Evolutionary conservation across 2,329 filamentous ascomycete species (phyloP).

Genomic region (Pseudogymnoascus sp.): DNA sequence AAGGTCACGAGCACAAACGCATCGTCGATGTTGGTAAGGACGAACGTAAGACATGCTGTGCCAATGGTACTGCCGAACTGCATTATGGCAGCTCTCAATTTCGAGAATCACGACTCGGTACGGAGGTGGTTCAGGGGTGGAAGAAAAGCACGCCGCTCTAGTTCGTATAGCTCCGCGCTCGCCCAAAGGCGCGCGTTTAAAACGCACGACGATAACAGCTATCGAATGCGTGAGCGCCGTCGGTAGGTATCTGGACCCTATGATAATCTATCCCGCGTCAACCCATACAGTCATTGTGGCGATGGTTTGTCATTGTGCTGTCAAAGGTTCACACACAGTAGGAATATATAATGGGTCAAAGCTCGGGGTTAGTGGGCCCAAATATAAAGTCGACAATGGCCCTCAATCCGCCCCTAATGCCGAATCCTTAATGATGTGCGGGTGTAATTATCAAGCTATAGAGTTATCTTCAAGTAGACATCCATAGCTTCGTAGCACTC

Average conservation of each 20-base stretch:
- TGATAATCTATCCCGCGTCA: background rate
- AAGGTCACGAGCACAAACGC: slow-evolving; percentile 34
- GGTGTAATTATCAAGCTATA: too few relatives aligned
- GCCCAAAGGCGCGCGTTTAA: background rate
- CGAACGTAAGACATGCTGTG: slow-evolving; percentile 15
- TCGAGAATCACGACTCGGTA: background rate
- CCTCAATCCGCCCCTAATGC: background rate
- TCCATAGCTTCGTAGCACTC: background rate
- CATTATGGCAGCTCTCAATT: background rate
- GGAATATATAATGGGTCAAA: background rate
- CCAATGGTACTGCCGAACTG: background rate
- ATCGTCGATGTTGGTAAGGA: slow-evolving; percentile 26
- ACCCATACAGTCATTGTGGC: background rate
- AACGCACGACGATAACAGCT: background rate
- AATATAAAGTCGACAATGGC: background rate
- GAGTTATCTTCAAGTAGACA: background rate
- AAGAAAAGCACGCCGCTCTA: background rate
- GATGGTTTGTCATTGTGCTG: background rate
- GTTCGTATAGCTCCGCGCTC: background rate
- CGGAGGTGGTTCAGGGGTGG: background rate
- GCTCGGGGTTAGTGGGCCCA: background rate
- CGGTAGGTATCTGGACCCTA: slow-evolving; percentile 15
- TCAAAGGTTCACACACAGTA: background rate
- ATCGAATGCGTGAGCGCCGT: slow-evolving; percentile 10
- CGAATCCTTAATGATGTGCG: background rate